These are phyloP conservation scores for Gymnopilus dilepis DNA, from an alignment of 768 basidiomycete species.

Conservation along the genomic window DNA sequence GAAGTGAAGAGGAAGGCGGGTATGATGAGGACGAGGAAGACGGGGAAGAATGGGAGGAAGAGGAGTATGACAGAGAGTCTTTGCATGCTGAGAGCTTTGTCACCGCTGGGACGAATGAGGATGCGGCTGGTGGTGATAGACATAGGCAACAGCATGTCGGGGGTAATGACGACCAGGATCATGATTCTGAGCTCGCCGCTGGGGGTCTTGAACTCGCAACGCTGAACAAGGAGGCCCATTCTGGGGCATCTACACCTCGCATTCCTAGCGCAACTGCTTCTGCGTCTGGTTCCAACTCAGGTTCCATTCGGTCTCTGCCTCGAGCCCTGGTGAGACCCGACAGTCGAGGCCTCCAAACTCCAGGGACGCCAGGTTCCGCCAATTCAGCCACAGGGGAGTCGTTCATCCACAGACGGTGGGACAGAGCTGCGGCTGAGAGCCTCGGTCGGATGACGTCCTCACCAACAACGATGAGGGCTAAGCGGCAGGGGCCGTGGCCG, in stretches of 20 bases:
- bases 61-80: constrained; percentile 48
- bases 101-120: constrained; percentile 45
- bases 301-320: constrained; percentile 7
- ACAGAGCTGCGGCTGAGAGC: constrained; percentile 45
- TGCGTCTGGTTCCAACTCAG: constrained; percentile 10
- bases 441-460: constrained; percentile 32
- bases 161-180: too few relatives aligned
- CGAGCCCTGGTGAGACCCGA: background rate
- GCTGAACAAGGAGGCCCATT: constrained; percentile 1
- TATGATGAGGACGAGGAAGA: constrained; percentile 35
- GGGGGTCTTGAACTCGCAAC: constrained; percentile 22
- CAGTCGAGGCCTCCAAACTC: background rate
- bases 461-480: constrained; percentile 37
- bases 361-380: constrained; percentile 17
- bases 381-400: constrained; percentile 47
- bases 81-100: constrained; percentile 63
- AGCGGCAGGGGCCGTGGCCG: constrained; percentile 34
- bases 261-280: constrained; percentile 9
- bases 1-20: too few relatives aligned
- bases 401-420: constrained; percentile 58
- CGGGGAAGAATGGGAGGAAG: constrained; percentile 31
- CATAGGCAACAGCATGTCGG: too few relatives aligned
- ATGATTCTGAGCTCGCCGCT: constrained; percentile 11
- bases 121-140: constrained; percentile 1
- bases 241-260: background rate